Base-by-base conservation (phyloP, 495 filamentous ascomycete genomes). In the Aspergillus funiculosus region DNA sequence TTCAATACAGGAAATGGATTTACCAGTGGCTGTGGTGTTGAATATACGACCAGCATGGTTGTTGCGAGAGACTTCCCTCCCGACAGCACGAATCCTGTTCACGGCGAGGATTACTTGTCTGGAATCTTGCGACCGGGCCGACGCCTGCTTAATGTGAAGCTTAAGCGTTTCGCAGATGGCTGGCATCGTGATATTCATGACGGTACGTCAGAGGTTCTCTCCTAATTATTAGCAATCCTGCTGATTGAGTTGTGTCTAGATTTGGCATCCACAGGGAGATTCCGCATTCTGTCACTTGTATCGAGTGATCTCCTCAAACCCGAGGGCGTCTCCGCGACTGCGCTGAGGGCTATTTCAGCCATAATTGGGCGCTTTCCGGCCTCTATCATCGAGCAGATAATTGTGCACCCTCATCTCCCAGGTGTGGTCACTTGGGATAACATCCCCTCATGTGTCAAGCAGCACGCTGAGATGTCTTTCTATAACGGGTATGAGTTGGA, bases 401-500 rank as follows among this genome's bases (percentile, higher is more conserved):
- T 77, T 1, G 63, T 85, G 2, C 80, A 86, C 47, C 73, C 75
- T 0, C 63, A 69, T 5, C 60, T 69, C 15, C 45, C 73, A 3
- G 58, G 46, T 0, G 61, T 75, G 0, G 67, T 74, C 9, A 71
- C 77, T 44, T 68, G 84, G 48, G 51, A 73, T n/a, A 75, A 81
- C 34, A 37, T 37, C 34, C 34, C 34, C 18, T 5, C 17, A 20
- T 37, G 17, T 21, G 34, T 82, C 39, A 78, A 79, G 50, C 67
- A 76, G 3, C 78, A 71, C 29, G 68, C 76, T 14, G 61, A 75
- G 46, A 70, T 73, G 48, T 56, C 56, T 0, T 80, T 81, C 1
- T 84, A 79, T 66, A 78, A 81, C 48, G 85, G 83, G 40, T 66
- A 73, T 19, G 34, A 37, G 79, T 78, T 86, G 9, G 83, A 77